A percentile compares a stretch with the other conserved stretches of the same genome.
Conservation (phyloP, 352 stramenopile genomes). For the Stramenopiles sp. region DNA sequence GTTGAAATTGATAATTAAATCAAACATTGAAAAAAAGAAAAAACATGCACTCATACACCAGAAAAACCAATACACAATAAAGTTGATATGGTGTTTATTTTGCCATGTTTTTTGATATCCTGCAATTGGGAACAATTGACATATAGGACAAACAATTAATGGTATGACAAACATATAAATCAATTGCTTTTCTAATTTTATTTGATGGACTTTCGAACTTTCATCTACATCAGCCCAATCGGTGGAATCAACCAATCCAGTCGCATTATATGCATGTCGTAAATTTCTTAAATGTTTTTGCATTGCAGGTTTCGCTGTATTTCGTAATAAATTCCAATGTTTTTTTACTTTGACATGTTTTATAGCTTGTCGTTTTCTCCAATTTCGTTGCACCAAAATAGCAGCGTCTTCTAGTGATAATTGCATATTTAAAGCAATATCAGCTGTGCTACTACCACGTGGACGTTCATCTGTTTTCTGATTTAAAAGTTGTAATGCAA, state of each 20-base stretch:
- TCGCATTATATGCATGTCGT: background rate
- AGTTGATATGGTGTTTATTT: background rate
- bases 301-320: background rate
- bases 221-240: background rate
- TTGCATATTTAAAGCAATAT: background rate
- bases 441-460: background rate
- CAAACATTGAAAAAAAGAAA: conserved; percentile 9
- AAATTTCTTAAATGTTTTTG: background rate
- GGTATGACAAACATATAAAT: background rate
- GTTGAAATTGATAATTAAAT: background rate
- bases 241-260: background rate
- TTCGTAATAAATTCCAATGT: background rate
- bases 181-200: conserved; percentile 5
- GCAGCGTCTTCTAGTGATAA: background rate
- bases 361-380: background rate
- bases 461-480: background rate
- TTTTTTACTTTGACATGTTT: background rate
- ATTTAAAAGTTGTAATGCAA: background rate
- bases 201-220: background rate
- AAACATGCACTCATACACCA: background rate
- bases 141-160: background rate
- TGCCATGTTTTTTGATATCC: background rate
- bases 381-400: background rate
- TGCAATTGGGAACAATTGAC: background rate
- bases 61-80: background rate